These are phyloP conservation scores for Buddleja alternifolia DNA, from an alignment of 257 asterid genomes.

Conservation along the genomic window DNA sequence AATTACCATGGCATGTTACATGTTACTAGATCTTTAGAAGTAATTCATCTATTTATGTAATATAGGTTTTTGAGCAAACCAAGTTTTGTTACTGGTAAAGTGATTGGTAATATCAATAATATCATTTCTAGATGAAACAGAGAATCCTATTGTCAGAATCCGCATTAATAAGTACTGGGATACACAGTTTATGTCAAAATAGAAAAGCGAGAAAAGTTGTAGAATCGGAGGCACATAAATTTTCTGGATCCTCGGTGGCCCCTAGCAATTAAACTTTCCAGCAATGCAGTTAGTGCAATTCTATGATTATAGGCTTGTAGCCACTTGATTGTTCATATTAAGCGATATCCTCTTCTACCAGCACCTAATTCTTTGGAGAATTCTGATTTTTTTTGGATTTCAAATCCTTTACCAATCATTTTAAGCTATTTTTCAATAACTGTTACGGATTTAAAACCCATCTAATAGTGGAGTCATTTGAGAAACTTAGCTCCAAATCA, in stretches of 20 bases:
- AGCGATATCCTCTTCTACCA: neutral
- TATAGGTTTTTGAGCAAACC: neutral
- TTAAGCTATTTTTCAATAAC: no score
- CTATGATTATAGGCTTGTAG: conserved; percentile 11
- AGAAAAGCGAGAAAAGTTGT: neutral
- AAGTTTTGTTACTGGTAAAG: neutral
- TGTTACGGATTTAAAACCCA: no score
- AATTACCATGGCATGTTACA: conserved; percentile 1
- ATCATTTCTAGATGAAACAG: neutral
- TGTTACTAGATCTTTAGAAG: neutral
- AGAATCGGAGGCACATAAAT: neutral
- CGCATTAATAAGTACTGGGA: neutral
- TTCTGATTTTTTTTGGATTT: no score
- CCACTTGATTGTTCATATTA: neutral
- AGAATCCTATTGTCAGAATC: conserved; percentile 1
- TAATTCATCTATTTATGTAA: neutral
- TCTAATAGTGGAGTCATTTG: no score
- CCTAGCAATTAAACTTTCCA: conserved; percentile 7
- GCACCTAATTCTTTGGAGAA: no score
- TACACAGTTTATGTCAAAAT: neutral
- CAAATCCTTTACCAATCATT: no score
- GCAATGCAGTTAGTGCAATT: neutral
- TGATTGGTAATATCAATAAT: neutral
- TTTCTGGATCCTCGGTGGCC: neutral
- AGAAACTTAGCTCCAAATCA: no score